A percentile compares a stretch with the other conserved stretches of the same genome.
phyloP scores from a whole-genome alignment of 1,139 yeast genomes.

The Pichia sp. region DNA sequence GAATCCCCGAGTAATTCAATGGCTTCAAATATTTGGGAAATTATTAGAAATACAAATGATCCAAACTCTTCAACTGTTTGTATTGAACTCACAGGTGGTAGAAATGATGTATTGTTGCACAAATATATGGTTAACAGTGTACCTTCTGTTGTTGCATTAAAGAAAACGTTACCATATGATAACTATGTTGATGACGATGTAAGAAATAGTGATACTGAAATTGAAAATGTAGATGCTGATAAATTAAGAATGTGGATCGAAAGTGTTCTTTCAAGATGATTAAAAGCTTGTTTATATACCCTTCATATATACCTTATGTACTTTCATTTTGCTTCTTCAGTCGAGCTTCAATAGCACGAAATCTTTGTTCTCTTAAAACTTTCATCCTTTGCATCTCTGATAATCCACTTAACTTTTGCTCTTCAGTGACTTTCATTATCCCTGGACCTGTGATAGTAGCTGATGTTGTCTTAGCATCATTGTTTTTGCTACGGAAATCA shows the following conservation, averaged over 20 bases:
- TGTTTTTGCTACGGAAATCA: slow-evolving; percentile 24
- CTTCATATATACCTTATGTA: neutral
- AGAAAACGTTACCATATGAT: slow-evolving; percentile 59
- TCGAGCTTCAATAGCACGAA: slow-evolving; percentile 95
- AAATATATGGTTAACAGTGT: slow-evolving; percentile 54
- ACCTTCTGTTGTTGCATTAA: slow-evolving; percentile 62
- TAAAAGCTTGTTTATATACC: neutral
- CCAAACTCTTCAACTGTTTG: slow-evolving; percentile 33
- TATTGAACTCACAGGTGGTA: slow-evolving; percentile 17
- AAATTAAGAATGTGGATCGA: slow-evolving; percentile 51
- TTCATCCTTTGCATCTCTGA: slow-evolving; percentile 66
- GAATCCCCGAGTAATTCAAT: slow-evolving; percentile 56
- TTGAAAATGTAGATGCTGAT: slow-evolving; percentile 43
- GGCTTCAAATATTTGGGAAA: slow-evolving; percentile 55
- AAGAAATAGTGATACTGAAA: slow-evolving; percentile 29
- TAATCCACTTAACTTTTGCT: slow-evolving; percentile 30
- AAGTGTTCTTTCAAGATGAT: slow-evolving; percentile 1
- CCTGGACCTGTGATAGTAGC: slow-evolving; percentile 19
- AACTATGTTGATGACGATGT: slow-evolving; percentile 38
- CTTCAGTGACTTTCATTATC: slow-evolving; percentile 18
- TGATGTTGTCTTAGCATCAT: slow-evolving; percentile 11
- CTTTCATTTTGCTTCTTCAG: slow-evolving; percentile 30
- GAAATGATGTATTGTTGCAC: slow-evolving; percentile 48
- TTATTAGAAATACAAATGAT: slow-evolving; percentile 50
- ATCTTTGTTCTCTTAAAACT: slow-evolving; percentile 88